Conservation (phyloP, 768 basidiomycete species). For the Panaeolus papilionaceus region DNA sequence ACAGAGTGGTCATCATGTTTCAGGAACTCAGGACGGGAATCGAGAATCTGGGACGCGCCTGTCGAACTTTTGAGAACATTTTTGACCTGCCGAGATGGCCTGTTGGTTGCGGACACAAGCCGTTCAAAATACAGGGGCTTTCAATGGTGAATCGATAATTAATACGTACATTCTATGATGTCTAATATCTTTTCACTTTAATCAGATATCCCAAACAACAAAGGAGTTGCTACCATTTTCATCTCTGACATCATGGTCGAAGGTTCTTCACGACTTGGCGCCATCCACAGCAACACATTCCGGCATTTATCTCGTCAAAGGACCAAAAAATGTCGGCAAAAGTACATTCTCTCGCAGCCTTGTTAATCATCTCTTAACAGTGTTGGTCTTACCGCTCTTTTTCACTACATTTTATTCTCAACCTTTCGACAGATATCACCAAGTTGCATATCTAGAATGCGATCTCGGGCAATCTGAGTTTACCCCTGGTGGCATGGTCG, state of each 20-base stretch:
- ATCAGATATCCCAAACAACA: slow-evolving; percentile 41
- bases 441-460: slow-evolving; percentile 92
- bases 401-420: slow-evolving; percentile 1
- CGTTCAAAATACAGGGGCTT: slow-evolving; percentile 54
- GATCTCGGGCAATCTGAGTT: slow-evolving; percentile 97
- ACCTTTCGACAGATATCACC: slow-evolving; percentile 57
- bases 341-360: slow-evolving; percentile 84
- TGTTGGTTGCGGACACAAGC: slow-evolving; percentile 36
- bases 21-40: slow-evolving; percentile 65
- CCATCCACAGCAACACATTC: slow-evolving; percentile 29
- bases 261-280: slow-evolving; percentile 36
- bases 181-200: slow-evolving; percentile 6
- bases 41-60: slow-evolving; percentile 69
- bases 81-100: slow-evolving; percentile 61
- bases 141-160: slow-evolving; percentile 47
- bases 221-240: slow-evolving; percentile 46
- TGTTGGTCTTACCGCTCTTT: slow-evolving; percentile 44
- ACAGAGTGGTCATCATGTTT: slow-evolving; percentile 54
- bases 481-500: slow-evolving; percentile 84
- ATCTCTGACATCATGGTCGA: slow-evolving; percentile 45
- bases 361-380: slow-evolving; percentile 68
- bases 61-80: slow-evolving; percentile 63
- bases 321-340: slow-evolving; percentile 89
- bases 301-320: slow-evolving; percentile 71
- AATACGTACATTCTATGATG: not conserved